These are phyloP conservation scores for Geotrichum histeridarum DNA, from an alignment of 1,139 yeast genomes.

Conservation along the genomic window DNA sequence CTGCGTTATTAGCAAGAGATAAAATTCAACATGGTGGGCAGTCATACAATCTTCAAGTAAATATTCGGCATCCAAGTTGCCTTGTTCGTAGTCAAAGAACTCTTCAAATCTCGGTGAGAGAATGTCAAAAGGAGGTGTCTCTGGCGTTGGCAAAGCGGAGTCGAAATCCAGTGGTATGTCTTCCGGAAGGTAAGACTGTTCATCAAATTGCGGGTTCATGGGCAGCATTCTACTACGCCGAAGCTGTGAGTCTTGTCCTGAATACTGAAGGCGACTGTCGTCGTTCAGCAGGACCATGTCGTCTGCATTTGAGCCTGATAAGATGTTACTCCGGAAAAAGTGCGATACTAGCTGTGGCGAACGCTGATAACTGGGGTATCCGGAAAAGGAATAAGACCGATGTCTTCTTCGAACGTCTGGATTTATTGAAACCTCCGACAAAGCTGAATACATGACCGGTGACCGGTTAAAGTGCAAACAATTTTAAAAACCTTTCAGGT, in stretches of 20 bases:
- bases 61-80: background rate
- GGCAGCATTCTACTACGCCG: background rate
- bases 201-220: too few species aligned
- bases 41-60: background rate
- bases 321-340: background rate
- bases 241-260: background rate
- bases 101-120: background rate
- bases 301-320: background rate
- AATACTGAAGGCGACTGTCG: background rate
- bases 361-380: background rate
- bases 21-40: background rate
- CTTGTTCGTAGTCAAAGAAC: background rate
- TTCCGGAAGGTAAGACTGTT: too few species aligned
- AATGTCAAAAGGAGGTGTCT: too few species aligned
- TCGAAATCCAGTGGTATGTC: too few species aligned
- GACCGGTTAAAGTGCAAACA: background rate
- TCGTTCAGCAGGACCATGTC: background rate
- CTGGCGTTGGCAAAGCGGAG: too few species aligned
- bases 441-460: background rate
- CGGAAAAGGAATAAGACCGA: background rate
- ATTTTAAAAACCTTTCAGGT: too few species aligned
- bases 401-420: background rate
- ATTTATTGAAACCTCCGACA: background rate
- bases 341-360: background rate
- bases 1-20: background rate